phyloP scores from a whole-genome alignment of 257 asterid species.

The Vinca minor region DNA sequence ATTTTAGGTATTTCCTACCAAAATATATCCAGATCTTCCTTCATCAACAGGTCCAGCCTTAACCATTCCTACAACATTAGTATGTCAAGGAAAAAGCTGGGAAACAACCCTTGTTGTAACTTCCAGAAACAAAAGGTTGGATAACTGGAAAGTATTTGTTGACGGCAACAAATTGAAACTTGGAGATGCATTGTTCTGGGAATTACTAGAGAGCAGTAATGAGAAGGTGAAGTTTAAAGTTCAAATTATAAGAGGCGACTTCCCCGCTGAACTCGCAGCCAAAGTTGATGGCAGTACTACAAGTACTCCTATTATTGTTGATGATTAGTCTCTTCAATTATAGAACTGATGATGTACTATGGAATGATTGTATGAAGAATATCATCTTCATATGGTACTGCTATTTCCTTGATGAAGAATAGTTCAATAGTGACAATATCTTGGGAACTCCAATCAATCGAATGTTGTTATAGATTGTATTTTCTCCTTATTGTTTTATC shows the following conservation, averaged over 20 bases:
- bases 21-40: constrained; percentile 6
- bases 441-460: no score
- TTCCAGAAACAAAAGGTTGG: not conserved
- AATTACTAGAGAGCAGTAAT: constrained; percentile 7
- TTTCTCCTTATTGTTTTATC: no score
- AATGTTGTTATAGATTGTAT: no score
- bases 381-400: no score
- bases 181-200: constrained; percentile 11
- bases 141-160: constrained; percentile 8
- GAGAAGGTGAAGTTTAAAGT: constrained; percentile 5
- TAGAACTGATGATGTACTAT: no score
- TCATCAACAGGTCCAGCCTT: constrained; percentile 3
- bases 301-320: no score
- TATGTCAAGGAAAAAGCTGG: constrained; percentile 14
- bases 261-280: not conserved
- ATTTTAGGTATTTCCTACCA: constrained; percentile 3
- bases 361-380: no score
- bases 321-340: no score
- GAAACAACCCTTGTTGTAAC: constrained; percentile 3
- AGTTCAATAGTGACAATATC: no score
- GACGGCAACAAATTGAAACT: not conserved
- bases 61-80: constrained; percentile 4
- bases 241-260: constrained; percentile 13
- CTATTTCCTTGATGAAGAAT: no score
- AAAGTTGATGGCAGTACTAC: no score